Evolutionary conservation across 345 rosid genomes (phyloP), one percentile per base, ranked within the genome.

Genomic region (Zanthoxylum bungeanum): DNA sequence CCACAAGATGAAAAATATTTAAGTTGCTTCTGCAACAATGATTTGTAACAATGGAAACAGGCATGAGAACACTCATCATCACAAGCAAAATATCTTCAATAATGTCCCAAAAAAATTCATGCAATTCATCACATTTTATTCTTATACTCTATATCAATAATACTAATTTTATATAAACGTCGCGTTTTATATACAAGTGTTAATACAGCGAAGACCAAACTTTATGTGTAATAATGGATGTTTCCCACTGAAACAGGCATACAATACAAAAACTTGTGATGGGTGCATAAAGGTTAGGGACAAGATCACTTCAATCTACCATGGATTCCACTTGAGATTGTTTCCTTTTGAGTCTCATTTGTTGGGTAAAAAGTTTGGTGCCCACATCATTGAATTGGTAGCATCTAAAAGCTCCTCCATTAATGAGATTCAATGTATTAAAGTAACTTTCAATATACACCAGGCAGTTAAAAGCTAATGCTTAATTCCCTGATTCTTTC

Each of bases 301-400:
- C n/a, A n/a, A n/a, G n/a, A 73, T 76, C 78, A 47, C 53, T 53
- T 70, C 64, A 53, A 59, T 56, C 74, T 60, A 39, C 73, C 67
- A 58, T 39, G 81, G 69, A 83, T 50, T 75, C 82, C 72, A 70
- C 78, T 73, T 60, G 31, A 0, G 17, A 30, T 44, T 67, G 27
- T 39, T 49, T 64, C 51, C n/a, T 53, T 63, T 64, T 63, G 30
- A 22, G 9, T 57, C 64, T 17, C 46, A 28, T 60, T 69, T 46
- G 34, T 66, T 11, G 40, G 36, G 62, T 17, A 8, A 49, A 44
- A 59, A 12, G 12, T n/a, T 42, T 69, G 64, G 56, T 30, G 64
- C 42, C 40, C 64, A 69, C 53, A 16, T 16, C 49, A 33, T 27
- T 17, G 19, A 19, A 44, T 22, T 66, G 27, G 14, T 24, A n/a